A percentile compares a stretch with the other conserved stretches of the same genome.
These are phyloP conservation scores for Tetrapisispora pingtungensis DNA, from an alignment of 805 yeast species.

Conservation along the genomic window DNA sequence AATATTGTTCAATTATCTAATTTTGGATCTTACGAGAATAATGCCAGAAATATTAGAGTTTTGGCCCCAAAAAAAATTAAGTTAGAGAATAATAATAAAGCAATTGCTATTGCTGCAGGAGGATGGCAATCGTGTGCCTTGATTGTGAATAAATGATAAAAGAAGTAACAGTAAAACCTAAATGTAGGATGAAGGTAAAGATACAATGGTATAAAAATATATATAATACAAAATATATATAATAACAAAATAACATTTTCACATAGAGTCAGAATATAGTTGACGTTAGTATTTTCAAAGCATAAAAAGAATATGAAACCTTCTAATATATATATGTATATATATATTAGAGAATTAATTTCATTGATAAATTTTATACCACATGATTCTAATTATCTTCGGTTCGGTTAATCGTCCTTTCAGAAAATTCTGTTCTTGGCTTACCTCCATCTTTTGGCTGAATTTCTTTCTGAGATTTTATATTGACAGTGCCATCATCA, in stretches of 20 bases:
- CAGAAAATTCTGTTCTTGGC: constrained; percentile 27
- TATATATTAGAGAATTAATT: too few relatives aligned
- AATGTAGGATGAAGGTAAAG: too few relatives aligned
- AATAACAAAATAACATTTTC: too few relatives aligned
- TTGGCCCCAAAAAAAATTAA: constrained; percentile 35
- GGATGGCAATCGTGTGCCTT: constrained; percentile 79
- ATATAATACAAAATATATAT: too few relatives aligned
- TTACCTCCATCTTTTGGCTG: constrained; percentile 32
- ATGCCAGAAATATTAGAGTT: constrained; percentile 26
- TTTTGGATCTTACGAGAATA: constrained; percentile 26
- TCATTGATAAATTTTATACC: too few relatives aligned
- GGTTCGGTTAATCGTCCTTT: constrained; percentile 11
- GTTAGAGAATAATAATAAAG: constrained; percentile 32
- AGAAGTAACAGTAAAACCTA: not conserved
- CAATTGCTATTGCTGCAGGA: constrained; percentile 56
- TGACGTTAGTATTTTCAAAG: too few relatives aligned
- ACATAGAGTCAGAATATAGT: too few relatives aligned
- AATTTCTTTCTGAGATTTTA: constrained; percentile 31
- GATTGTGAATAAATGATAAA: constrained; percentile 19
- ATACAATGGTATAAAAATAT: too few relatives aligned
- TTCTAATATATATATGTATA: too few relatives aligned
- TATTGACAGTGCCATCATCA: constrained; percentile 35
- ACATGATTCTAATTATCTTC: constrained; percentile 6
- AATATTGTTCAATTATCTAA: constrained; percentile 12
- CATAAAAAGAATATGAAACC: too few relatives aligned